A percentile compares a stretch with the other conserved stretches of the same genome.
These are phyloP conservation scores for Pachysandra terminalis DNA, from an alignment of 164 flowering plant species.

Conservation along the genomic window DNA sequence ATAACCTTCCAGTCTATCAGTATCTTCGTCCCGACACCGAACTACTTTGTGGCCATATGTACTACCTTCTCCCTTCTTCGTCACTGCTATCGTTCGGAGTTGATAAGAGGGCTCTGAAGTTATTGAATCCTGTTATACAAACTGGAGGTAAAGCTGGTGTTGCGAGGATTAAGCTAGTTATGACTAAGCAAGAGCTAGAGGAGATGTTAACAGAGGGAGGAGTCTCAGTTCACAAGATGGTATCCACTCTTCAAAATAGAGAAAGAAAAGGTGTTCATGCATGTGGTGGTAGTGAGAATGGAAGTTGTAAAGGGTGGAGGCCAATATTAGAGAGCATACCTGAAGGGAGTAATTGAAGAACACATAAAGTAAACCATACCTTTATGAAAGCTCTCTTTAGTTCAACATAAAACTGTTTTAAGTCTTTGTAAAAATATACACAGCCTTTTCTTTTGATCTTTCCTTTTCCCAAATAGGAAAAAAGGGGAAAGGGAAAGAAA, in stretches of 20 bases:
- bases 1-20: conserved; percentile 24
- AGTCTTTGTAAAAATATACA: too few relatives aligned
- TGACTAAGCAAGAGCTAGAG: conserved; percentile 57
- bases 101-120: conserved; percentile 22
- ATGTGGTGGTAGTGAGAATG: conserved; percentile 4
- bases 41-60: conserved; percentile 36
- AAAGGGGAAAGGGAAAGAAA: too few relatives aligned
- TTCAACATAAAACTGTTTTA: too few relatives aligned
- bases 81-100: conserved; percentile 4
- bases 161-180: conserved; percentile 59
- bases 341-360: conserved; percentile 33
- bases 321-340: conserved; percentile 52
- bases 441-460: too few relatives aligned
- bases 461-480: too few relatives aligned
- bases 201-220: conserved; percentile 52
- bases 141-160: conserved; percentile 12
- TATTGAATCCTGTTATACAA: conserved; percentile 20
- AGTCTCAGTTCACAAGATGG: conserved; percentile 34
- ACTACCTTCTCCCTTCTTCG: conserved; percentile 54
- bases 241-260: conserved; percentile 22
- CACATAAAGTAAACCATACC: too few relatives aligned
- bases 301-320: conserved; percentile 32
- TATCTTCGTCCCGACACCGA: conserved; percentile 37
- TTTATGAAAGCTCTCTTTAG: too few relatives aligned
- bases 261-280: background rate